phyloP scores from a whole-genome alignment of 495 filamentous ascomycete genomes.

The Penicillium simplicissimum region DNA sequence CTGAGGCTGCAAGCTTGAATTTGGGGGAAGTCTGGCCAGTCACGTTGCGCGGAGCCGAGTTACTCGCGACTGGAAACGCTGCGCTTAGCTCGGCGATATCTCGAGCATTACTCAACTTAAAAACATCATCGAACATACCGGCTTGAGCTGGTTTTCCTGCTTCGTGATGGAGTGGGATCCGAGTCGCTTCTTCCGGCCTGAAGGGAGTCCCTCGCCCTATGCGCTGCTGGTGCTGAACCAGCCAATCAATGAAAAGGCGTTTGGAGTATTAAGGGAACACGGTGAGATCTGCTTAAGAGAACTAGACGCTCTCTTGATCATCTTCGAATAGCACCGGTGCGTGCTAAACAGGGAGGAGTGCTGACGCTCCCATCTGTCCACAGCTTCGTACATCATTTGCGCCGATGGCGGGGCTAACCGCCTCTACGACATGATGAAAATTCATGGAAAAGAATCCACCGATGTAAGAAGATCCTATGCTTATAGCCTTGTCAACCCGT shows the following conservation, averaged over 20 bases:
- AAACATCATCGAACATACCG: background rate
- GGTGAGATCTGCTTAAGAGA: conserved; percentile 41
- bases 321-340: background rate
- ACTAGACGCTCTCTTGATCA: background rate
- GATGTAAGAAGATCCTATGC: conserved; percentile 38
- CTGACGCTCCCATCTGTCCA: background rate
- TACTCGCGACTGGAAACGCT: conserved; percentile 13
- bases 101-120: background rate
- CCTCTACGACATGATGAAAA: conserved; percentile 58
- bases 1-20: conserved; percentile 18
- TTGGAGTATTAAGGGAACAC: conserved; percentile 56
- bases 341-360: background rate
- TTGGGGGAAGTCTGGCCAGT: conserved; percentile 21
- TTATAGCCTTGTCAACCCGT: background rate
- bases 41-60: conserved; percentile 29
- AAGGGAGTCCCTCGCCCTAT: conserved; percentile 42
- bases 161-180: conserved; percentile 54
- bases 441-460: conserved; percentile 29
- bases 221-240: conserved; percentile 72
- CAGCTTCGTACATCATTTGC: conserved; percentile 64
- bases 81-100: background rate
- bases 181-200: conserved; percentile 46
- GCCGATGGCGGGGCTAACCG: conserved; percentile 92
- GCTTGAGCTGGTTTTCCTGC: background rate
- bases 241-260: conserved; percentile 55